Base-by-base conservation (phyloP, 78 protist genomes). In the Monosiga brevicollis region DNA sequence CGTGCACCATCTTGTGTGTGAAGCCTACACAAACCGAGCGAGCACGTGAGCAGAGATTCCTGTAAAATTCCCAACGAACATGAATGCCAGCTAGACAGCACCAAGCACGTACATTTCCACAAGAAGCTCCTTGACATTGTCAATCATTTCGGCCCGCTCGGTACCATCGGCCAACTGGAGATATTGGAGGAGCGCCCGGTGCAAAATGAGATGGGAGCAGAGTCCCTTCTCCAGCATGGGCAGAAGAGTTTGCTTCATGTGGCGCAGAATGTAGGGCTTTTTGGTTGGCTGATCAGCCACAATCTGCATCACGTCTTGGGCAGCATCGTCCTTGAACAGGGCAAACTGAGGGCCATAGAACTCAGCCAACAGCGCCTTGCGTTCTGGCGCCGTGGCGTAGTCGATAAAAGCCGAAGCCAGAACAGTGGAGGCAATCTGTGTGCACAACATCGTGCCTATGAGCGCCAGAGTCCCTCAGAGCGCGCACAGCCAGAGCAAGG, bases 1-100 rank as follows among this genome's bases (percentile, higher is more conserved):
- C 29, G n/a, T 3, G 87, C 83, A 79, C 93, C 93, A 10, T 85
- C 83, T 36, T 81, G 76, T 11, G 91, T 90, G 86, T 90, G 93
- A 15, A 90, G 70, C 84, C 34, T 79, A 49, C 62, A 49, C 62
- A 49, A 49, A 49, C 62, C 6, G 29, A 49, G n/a, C n/a, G n/a
- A n/a, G n/a, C n/a, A n/a, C n/a, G n/a, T n/a, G n/a, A n/a, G n/a
- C n/a, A n/a, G n/a, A n/a, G n/a, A n/a, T n/a, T n/a, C n/a, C n/a
- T n/a, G n/a, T n/a, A n/a, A n/a, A n/a, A n/a, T n/a, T n/a, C n/a
- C n/a, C n/a, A n/a, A n/a, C n/a, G n/a, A n/a, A n/a, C n/a, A n/a
- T n/a, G n/a, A n/a, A n/a, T n/a, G n/a, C n/a, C n/a, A n/a, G n/a
- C 6, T 15, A 49, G 29, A 49, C 62, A 49, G 29, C 6, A 6